Conservation (phyloP, 2,329 filamentous ascomycete genomes). For the Xylariaceae sp. region DNA sequence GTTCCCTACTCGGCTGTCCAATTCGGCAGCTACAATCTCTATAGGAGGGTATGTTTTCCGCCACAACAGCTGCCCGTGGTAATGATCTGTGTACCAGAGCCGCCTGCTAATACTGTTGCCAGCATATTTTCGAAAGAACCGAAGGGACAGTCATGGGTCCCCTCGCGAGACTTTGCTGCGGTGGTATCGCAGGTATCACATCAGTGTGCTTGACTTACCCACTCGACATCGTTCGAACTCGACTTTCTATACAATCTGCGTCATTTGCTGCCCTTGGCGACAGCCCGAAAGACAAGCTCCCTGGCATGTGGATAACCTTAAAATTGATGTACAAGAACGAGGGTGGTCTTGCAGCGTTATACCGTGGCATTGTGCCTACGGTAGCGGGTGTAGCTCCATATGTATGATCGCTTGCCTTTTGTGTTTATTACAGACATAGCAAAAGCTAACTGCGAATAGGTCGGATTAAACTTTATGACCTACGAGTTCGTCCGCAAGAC, state of each 20-base stretch:
- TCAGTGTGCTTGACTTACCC: conserved; percentile 95
- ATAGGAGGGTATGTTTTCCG: conserved; percentile 69
- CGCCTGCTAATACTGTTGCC: conserved; percentile 8
- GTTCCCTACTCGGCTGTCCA: conserved; percentile 98
- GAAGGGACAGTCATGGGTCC: conserved; percentile 72
- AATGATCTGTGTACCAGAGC: not conserved
- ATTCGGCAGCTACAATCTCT: conserved; percentile 97
- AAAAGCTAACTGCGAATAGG: conserved; percentile 43
- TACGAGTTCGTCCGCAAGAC: conserved; percentile 85
- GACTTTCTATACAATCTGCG: conserved; percentile 95
- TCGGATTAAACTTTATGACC: conserved; percentile 97
- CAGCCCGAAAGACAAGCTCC: conserved; percentile 60
- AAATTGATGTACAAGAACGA: conserved; percentile 83
- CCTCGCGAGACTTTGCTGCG: conserved; percentile 76
- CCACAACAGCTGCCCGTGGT: not conserved
- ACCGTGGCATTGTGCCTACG: conserved; percentile 89
- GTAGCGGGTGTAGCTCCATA: conserved; percentile 95
- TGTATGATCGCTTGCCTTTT: conserved; percentile 42
- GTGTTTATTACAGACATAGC: conserved; percentile 2
- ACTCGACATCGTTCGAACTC: conserved; percentile 93
- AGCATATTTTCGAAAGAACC: conserved; percentile 71
- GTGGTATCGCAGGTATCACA: conserved; percentile 87
- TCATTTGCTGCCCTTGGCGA: conserved; percentile 76
- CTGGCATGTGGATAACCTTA: conserved; percentile 90
- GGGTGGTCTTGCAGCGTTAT: conserved; percentile 80